Percentiles rank a stretch among this genome's conserved stretches.
phyloP scores from a whole-genome alignment of 768 basidiomycete genomes.

The Boletus huronensis region DNA sequence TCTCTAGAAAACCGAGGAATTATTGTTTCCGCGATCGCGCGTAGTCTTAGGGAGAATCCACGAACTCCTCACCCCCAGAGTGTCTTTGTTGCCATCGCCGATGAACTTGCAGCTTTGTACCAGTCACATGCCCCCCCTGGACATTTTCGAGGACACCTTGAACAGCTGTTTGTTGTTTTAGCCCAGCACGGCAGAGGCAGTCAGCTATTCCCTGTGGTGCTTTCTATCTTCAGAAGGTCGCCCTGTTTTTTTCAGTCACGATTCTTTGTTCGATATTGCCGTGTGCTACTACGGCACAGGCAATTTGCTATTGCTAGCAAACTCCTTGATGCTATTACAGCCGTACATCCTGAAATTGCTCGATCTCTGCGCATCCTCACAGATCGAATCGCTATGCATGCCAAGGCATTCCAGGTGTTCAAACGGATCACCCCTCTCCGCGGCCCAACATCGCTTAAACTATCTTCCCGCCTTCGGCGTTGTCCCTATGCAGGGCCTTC shows the following conservation, averaged over 20 bases:
- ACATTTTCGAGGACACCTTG: slow-evolving; percentile 43
- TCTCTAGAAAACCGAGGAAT: slow-evolving; percentile 33
- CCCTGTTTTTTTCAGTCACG: slow-evolving; percentile 39
- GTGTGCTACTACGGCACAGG: slow-evolving; percentile 39
- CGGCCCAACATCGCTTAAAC: slow-evolving; percentile 8
- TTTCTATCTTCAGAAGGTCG: slow-evolving; percentile 33
- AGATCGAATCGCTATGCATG: slow-evolving; percentile 4
- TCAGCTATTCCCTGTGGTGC: slow-evolving; percentile 38
- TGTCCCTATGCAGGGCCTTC: slow-evolving; percentile 1
- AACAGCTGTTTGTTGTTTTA: slow-evolving; percentile 40
- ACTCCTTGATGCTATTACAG: slow-evolving; percentile 26
- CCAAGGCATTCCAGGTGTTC: slow-evolving; percentile 7
- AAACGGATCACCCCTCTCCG: slow-evolving; percentile 3
- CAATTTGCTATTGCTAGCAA: slow-evolving; percentile 36
- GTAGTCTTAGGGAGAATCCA: slow-evolving; percentile 35
- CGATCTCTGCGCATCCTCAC: slow-evolving; percentile 6
- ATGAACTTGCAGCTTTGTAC: slow-evolving; percentile 39
- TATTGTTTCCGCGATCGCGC: slow-evolving; percentile 39
- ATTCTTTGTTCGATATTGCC: slow-evolving; percentile 37
- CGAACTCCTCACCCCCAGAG: slow-evolving; percentile 27
- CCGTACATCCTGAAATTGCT: slow-evolving; percentile 10
- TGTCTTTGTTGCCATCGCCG: slow-evolving; percentile 33
- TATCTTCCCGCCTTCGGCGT: slow-evolving; percentile 17
- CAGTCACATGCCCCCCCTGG: slow-evolving; percentile 29
- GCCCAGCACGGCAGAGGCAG: slow-evolving; percentile 38